A percentile compares a stretch with the other conserved stretches of the same genome.
Conservation (phyloP, 306 rosid genomes). For the Lathyrus tuberosus region DNA sequence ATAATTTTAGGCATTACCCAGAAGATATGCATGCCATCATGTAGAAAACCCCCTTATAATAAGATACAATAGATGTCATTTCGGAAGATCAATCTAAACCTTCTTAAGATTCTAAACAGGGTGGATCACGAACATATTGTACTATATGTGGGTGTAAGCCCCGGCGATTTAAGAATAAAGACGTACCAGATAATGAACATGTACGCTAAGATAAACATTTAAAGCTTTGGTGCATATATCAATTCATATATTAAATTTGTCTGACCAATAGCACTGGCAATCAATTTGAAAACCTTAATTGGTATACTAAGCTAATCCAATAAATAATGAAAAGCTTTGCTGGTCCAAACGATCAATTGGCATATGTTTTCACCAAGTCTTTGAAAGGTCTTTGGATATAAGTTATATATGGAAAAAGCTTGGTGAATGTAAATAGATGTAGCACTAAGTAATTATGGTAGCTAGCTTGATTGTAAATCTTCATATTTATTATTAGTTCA, state of each 20-base stretch:
- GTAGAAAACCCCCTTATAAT: conserved; percentile 4
- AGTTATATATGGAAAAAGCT: not conserved
- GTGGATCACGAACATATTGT: conserved; percentile 17
- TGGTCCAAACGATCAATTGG: not conserved
- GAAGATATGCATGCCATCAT: conserved; percentile 1
- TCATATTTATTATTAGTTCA: not conserved
- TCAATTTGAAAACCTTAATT: conserved; percentile 16
- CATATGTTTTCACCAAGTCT: not conserved
- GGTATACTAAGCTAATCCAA: not conserved
- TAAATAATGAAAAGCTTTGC: not conserved
- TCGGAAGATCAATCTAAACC: conserved; percentile 18
- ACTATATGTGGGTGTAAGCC: not conserved
- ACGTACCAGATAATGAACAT: conserved; percentile 12
- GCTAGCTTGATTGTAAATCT: not conserved
- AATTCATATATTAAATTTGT: conserved; percentile 7
- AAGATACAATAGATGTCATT: too few relatives aligned
- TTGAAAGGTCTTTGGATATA: not conserved
- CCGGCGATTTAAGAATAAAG: not conserved
- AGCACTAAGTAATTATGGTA: not conserved
- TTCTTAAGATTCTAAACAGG: conserved; percentile 9
- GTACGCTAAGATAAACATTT: not conserved
- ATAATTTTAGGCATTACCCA: not conserved
- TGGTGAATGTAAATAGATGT: conserved; percentile 1
- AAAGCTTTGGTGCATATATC: conserved; percentile 9
- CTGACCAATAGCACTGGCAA: not conserved